phyloP scores from a whole-genome alignment of 768 basidiomycete genomes.

The Tricholoma matsutake region DNA sequence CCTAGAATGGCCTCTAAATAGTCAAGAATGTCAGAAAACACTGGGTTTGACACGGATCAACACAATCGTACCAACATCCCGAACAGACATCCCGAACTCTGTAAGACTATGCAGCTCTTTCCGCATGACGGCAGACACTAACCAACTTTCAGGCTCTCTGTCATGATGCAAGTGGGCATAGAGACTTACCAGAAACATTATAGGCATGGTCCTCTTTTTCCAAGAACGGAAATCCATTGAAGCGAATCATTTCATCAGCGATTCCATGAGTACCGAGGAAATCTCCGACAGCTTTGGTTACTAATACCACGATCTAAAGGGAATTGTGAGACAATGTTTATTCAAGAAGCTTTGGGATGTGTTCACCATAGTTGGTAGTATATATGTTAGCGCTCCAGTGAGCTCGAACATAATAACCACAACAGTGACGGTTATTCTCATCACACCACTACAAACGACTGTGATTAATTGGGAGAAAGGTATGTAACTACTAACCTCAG shows the following conservation, averaged over 20 bases:
- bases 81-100: slow-evolving; percentile 72
- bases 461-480: background rate
- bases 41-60: background rate
- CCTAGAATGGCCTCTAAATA: slow-evolving; percentile 65
- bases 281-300: slow-evolving; percentile 96
- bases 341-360: background rate
- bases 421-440: slow-evolving; percentile 95
- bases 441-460: slow-evolving; percentile 68
- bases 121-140: slow-evolving; percentile 91
- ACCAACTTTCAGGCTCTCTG: slow-evolving; percentile 6
- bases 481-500: slow-evolving; percentile 54
- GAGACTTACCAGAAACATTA: slow-evolving; percentile 75
- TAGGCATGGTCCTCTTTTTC: slow-evolving; percentile 95
- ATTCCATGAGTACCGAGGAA: slow-evolving; percentile 91
- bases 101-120: slow-evolving; percentile 70
- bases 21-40: slow-evolving; percentile 3
- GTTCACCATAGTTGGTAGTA: slow-evolving; percentile 93
- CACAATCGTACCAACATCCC: slow-evolving; percentile 66
- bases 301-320: slow-evolving; percentile 85
- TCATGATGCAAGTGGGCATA: background rate
- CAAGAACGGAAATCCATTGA: slow-evolving; percentile 96
- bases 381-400: slow-evolving; percentile 95
- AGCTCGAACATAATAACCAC: slow-evolving; percentile 99
- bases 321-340: slow-evolving; percentile 9
- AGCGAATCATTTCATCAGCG: slow-evolving; percentile 94